These are phyloP conservation scores for Paecilomyces niveus DNA, from an alignment of 2,329 filamentous ascomycete species.

Conservation along the genomic window DNA sequence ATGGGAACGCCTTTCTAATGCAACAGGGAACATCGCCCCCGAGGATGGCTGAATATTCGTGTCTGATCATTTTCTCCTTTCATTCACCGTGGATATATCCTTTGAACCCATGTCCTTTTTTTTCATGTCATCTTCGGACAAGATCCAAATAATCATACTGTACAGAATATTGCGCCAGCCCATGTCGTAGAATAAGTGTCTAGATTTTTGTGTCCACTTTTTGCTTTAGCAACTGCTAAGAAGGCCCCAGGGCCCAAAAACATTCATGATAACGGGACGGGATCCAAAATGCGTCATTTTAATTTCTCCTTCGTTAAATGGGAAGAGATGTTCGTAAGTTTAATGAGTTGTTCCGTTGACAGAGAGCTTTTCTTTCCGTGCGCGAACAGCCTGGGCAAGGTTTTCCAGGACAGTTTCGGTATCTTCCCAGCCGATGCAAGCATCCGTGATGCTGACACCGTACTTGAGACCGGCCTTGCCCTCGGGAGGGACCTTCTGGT, in stretches of 20 bases:
- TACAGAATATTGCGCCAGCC: not conserved
- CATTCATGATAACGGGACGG: not conserved
- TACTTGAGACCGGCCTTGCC: conserved; percentile 81
- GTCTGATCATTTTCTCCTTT: not conserved
- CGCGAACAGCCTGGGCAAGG: conserved; percentile 72
- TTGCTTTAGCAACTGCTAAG: not conserved
- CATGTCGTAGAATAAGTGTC: not conserved
- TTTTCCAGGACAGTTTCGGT: conserved; percentile 71
- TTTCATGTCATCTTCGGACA: not conserved
- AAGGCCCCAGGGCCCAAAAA: not conserved
- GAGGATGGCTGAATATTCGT: too few species aligned
- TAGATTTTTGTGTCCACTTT: not conserved
- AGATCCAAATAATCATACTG: not conserved
- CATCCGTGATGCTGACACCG: conserved; percentile 94
- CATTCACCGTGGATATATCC: not conserved
- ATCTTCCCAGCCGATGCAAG: conserved; percentile 91
- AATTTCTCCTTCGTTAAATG: not conserved
- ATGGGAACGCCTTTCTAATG: too few species aligned
- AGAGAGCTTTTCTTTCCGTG: conserved; percentile 52
- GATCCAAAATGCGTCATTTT: not conserved
- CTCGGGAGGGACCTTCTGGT: conserved; percentile 84
- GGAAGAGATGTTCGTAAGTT: not conserved
- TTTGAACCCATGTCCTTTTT: not conserved
- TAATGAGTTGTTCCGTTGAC: conserved; percentile 4
- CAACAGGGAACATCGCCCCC: too few species aligned